These are phyloP conservation scores for Phytophthora sansomeana DNA, from an alignment of 352 stramenopile genomes.

Conservation along the genomic window DNA sequence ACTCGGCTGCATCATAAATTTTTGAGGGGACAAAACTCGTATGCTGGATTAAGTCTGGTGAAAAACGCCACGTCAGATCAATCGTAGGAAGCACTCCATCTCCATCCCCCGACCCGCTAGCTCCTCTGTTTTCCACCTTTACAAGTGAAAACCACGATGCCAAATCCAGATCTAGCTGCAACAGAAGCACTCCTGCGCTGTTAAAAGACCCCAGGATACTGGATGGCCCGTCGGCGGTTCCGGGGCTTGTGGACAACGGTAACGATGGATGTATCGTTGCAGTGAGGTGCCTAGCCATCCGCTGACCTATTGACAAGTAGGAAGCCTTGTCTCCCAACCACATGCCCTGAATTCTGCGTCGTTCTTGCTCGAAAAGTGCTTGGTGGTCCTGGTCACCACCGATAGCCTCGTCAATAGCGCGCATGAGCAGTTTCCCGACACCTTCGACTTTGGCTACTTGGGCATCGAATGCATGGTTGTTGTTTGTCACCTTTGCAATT, in stretches of 20 bases:
- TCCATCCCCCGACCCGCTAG: neutral
- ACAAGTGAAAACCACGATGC: conserved; percentile 72
- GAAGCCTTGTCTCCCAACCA: conserved; percentile 45
- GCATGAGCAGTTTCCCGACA: conserved; percentile 38
- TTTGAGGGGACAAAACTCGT: conserved; percentile 54
- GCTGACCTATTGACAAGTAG: conserved; percentile 33
- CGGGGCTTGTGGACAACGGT: neutral
- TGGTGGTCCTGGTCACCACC: conserved; percentile 41
- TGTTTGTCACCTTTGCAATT: conserved; percentile 29
- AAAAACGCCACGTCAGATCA: conserved; percentile 49
- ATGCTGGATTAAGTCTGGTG: conserved; percentile 52
- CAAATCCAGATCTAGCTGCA: conserved; percentile 78
- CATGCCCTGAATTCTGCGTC: conserved; percentile 36
- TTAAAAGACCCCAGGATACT: neutral
- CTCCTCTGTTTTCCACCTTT: conserved; percentile 11
- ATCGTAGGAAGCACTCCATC: neutral
- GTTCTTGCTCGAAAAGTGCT: conserved; percentile 38
- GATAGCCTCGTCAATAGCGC: conserved; percentile 55
- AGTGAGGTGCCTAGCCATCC: conserved; percentile 12
- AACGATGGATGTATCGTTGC: neutral
- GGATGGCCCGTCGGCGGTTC: conserved; percentile 1
- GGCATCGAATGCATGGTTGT: neutral
- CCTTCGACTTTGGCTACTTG: conserved; percentile 22
- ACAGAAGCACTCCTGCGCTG: conserved; percentile 42
- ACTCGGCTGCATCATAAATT: conserved; percentile 29